A percentile compares a stretch with the other conserved stretches of the same genome.
These are phyloP conservation scores for Aureobasidium melanogenum DNA, from an alignment of 2,329 filamentous ascomycete genomes.

Conservation along the genomic window DNA sequence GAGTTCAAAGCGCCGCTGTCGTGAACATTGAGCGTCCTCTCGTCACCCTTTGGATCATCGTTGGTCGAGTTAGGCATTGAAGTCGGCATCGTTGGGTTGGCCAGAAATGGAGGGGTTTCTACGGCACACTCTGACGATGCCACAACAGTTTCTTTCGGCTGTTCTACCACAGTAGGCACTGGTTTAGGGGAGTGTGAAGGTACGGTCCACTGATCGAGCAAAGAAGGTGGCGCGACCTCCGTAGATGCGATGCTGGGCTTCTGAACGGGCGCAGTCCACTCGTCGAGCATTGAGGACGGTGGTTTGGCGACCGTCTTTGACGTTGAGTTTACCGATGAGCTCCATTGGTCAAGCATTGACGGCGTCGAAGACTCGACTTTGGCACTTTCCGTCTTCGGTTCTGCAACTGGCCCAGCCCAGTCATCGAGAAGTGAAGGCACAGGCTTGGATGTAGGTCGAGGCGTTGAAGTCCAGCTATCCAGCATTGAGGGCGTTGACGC, in stretches of 20 bases:
- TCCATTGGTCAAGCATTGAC: conserved; percentile 10
- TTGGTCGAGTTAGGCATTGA: conserved; percentile 1
- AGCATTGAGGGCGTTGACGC: conserved; percentile 15
- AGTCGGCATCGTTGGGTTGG: conserved; percentile 5
- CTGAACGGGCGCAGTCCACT: neutral
- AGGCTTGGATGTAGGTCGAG: neutral
- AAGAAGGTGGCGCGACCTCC: neutral
- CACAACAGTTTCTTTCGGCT: too few relatives aligned
- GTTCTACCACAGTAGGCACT: neutral
- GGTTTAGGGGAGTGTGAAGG: neutral
- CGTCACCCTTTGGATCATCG: neutral
- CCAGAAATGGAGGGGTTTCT: neutral
- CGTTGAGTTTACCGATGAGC: neutral
- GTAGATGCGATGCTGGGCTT: neutral
- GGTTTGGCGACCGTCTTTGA: neutral
- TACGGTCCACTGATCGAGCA: conserved; percentile 2
- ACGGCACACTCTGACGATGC: neutral
- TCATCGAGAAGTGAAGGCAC: neutral
- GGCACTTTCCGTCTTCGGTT: neutral
- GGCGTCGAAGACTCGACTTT: neutral
- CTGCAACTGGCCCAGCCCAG: neutral
- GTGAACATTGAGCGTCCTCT: neutral
- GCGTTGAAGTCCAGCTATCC: conserved; percentile 16
- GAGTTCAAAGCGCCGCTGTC: neutral
- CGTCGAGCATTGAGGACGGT: neutral